phyloP scores from a whole-genome alignment of 2,329 filamentous ascomycete species.

The Aschersonia sp. region DNA sequence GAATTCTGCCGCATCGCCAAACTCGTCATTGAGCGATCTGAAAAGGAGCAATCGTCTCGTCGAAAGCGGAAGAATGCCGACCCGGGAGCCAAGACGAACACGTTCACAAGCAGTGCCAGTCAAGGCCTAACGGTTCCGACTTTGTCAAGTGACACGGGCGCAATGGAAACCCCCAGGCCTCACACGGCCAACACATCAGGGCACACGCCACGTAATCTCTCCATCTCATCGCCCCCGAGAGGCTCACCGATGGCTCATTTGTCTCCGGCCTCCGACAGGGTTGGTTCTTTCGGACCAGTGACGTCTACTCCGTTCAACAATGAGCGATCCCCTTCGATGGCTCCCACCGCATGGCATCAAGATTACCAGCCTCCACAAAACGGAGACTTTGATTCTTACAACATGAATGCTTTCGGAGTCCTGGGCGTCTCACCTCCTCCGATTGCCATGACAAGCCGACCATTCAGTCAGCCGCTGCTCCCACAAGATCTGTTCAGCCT shows the following conservation, averaged over 20 bases:
- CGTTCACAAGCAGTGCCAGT: not conserved
- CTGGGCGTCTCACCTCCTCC: conserved; percentile 7
- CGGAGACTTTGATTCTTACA: conserved; percentile 28
- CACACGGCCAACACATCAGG: not conserved
- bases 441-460: conserved; percentile 9
- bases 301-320: conserved; percentile 11
- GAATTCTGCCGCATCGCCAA: conserved; percentile 93
- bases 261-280: conserved; percentile 13
- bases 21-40: conserved; percentile 79
- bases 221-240: conserved; percentile 1
- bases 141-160: not conserved
- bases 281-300: conserved; percentile 10
- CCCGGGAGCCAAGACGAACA: conserved; percentile 6
- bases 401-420: conserved; percentile 29
- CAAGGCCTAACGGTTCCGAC: not conserved
- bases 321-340: conserved; percentile 29
- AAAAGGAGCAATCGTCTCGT: conserved; percentile 66
- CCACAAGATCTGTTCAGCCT: conserved; percentile 91
- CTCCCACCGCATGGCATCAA: conserved; percentile 31
- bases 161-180: conserved; percentile 4
- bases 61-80: conserved; percentile 74
- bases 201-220: conserved; percentile 2
- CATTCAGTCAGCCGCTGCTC: conserved; percentile 73
- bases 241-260: conserved; percentile 9
- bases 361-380: conserved; percentile 24